Conservation (phyloP, 331 rosid species). For the Quercus tomentella region DNA sequence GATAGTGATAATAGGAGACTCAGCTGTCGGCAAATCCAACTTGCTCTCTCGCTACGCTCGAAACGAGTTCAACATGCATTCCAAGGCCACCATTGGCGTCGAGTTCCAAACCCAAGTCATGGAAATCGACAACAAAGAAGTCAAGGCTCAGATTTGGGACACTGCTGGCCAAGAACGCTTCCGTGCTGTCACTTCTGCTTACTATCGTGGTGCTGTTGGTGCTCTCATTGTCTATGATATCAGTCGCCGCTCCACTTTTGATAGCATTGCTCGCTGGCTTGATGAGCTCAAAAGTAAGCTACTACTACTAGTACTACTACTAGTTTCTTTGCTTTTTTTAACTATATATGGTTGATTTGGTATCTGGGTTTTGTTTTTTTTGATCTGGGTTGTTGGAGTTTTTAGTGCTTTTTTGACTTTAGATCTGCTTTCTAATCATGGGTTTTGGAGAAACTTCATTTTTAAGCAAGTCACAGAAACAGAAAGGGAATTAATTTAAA, state of each 20-base stretch:
- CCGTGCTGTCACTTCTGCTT: slow-evolving; percentile 93
- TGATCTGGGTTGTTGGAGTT: not conserved
- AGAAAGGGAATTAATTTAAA: not conserved
- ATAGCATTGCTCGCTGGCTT: slow-evolving; percentile 85
- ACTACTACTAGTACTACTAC: not conserved
- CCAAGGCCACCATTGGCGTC: slow-evolving; percentile 91
- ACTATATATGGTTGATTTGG: no score
- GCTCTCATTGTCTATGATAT: slow-evolving; percentile 86
- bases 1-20: slow-evolving; percentile 90
- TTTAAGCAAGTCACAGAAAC: not conserved
- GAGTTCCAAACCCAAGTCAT: slow-evolving; percentile 88
- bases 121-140: slow-evolving; percentile 80
- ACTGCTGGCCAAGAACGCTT: slow-evolving; percentile 96
- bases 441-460: not conserved
- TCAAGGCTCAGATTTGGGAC: slow-evolving; percentile 99
- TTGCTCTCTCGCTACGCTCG: slow-evolving; percentile 78
- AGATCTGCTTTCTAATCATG: slow-evolving; percentile 15
- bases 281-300: slow-evolving; percentile 84
- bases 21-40: slow-evolving; percentile 87
- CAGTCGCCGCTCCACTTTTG: slow-evolving; percentile 78
- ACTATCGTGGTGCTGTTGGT: slow-evolving; percentile 90
- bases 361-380: not conserved
- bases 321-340: no score
- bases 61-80: slow-evolving; percentile 80
- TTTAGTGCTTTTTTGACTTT: not conserved